Evolutionary conservation across 2,329 filamentous ascomycete genomes (phyloP).

Genomic region (Alternaria brassicicola): DNA sequence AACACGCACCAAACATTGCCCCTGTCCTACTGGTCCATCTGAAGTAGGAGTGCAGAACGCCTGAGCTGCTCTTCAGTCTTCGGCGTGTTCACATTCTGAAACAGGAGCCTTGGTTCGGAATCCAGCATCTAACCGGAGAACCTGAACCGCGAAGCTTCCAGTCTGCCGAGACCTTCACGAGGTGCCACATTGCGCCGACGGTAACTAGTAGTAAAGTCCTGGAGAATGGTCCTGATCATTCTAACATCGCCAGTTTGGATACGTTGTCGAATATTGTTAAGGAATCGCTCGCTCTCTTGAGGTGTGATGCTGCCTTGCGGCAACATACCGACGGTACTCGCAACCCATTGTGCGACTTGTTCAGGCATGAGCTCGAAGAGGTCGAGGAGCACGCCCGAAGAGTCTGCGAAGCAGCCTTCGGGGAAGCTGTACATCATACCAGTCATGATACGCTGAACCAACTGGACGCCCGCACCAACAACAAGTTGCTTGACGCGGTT

Average conservation of each 20-base stretch:
- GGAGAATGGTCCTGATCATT: conserved; percentile 82
- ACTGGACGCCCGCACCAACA: conserved; percentile 70
- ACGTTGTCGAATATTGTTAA: conserved; percentile 79
- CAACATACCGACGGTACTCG: conserved; percentile 80
- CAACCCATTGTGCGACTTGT: conserved; percentile 81
- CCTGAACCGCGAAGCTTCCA: conserved; percentile 87
- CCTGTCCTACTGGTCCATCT: neutral
- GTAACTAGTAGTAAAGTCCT: conserved; percentile 97
- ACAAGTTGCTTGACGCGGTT: conserved; percentile 76
- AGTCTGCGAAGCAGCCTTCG: conserved; percentile 91
- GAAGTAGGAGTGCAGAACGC: neutral
- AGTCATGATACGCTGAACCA: conserved; percentile 88
- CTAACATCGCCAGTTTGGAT: conserved; percentile 72
- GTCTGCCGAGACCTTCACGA: conserved; percentile 82
- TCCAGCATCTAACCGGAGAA: conserved; percentile 59
- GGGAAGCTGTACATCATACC: conserved; percentile 99
- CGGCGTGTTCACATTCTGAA: neutral
- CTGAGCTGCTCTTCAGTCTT: neutral
- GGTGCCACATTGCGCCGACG: conserved; percentile 94
- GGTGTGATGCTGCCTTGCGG: conserved; percentile 75
- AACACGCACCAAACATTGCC: conserved; percentile 4
- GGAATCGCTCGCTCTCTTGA: conserved; percentile 78
- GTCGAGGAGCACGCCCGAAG: conserved; percentile 86
- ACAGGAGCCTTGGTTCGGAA: conserved; percentile 8
- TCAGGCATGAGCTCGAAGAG: conserved; percentile 86